Evolutionary conservation across 176 grass and related monocot genomes (phyloP).

Genomic region (Raddia guianensis): DNA sequence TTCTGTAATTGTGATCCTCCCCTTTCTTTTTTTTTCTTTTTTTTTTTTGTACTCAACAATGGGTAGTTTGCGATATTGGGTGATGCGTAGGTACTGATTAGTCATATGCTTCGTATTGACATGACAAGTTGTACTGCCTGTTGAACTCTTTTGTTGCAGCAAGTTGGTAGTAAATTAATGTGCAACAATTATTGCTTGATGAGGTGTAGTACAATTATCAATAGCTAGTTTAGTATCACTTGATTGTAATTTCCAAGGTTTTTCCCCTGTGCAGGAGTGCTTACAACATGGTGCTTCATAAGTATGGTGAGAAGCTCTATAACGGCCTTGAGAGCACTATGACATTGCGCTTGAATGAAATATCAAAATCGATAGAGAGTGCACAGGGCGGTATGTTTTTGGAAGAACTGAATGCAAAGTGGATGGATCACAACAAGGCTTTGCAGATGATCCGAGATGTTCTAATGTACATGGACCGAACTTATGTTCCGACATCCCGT

Average conservation of each 20-base stretch:
- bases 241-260: constrained; percentile 21
- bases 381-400: constrained; percentile 84
- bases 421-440: constrained; percentile 93
- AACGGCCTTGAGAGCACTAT: constrained; percentile 69
- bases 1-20: not conserved
- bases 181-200: not conserved
- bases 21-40: not conserved
- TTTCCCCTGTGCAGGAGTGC: constrained; percentile 65
- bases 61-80: not conserved
- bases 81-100: not conserved
- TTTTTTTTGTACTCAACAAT: not conserved
- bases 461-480: constrained; percentile 98
- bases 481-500: constrained; percentile 55
- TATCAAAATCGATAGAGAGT: constrained; percentile 74
- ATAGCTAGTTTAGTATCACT: not conserved
- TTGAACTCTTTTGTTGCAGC: constrained; percentile 14
- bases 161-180: constrained; percentile 8
- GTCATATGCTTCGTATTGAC: constrained; percentile 6
- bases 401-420: constrained; percentile 80
- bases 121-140: not conserved
- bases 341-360: constrained; percentile 78
- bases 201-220: not conserved
- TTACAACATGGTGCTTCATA: constrained; percentile 99
- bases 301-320: constrained; percentile 88
- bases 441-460: constrained; percentile 94